Percentiles rank a stretch among this genome's conserved stretches.
Evolutionary conservation across 225 moss, liverwort and hornwort genomes (phyloP).

Genomic region (Pleurozium schreberi): DNA sequence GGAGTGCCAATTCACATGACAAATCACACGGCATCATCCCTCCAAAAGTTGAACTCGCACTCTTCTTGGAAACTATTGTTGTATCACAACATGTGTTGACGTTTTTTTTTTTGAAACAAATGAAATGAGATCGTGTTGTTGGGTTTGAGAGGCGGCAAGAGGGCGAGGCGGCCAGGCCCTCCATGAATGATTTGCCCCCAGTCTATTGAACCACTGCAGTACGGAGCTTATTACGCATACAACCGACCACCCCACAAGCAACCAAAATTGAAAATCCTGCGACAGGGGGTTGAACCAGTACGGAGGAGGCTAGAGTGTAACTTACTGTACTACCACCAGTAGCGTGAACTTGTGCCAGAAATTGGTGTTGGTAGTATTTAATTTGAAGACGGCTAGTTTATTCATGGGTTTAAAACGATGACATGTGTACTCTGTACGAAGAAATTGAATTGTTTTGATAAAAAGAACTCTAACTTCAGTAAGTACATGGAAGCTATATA

Average conservation of each 20-base stretch:
- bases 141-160: neutral
- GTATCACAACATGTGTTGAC: neutral
- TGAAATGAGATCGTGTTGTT: too few species aligned
- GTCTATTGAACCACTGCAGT: neutral
- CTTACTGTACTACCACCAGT: too few species aligned
- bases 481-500: too few species aligned
- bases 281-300: rapidly evolving
- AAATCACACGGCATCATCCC: neutral
- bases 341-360: neutral
- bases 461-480: neutral
- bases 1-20: neutral
- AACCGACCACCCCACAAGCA: neutral
- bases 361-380: neutral
- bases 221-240: too few species aligned
- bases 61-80: neutral
- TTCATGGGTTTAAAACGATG: neutral
- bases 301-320: too few species aligned
- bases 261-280: neutral
- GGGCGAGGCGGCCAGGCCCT: neutral
- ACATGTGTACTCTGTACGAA: neutral
- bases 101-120: too few species aligned
- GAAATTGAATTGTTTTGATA: neutral
- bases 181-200: neutral
- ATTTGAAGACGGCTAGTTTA: neutral
- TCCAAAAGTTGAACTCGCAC: neutral